Evolutionary conservation across 805 yeast species (phyloP).

Genomic region (Metschnikowia matae): DNA sequence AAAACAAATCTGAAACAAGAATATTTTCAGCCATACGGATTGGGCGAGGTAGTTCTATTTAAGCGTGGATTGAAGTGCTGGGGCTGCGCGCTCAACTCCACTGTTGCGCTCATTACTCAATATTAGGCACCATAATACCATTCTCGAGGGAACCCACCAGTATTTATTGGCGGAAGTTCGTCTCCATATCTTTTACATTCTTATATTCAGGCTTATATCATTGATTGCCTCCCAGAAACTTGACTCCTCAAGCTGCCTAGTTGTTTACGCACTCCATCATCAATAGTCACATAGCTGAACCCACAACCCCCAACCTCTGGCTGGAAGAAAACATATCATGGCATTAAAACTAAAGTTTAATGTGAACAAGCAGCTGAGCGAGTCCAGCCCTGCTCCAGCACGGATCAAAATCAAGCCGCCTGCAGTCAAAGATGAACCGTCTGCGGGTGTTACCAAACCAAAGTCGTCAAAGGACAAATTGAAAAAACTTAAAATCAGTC

Average conservation of each 20-base stretch:
- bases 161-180: neutral
- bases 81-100: neutral
- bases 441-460: slow-evolving; percentile 11
- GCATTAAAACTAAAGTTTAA: slow-evolving; percentile 20
- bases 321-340: slow-evolving; percentile 8
- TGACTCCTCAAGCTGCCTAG: neutral
- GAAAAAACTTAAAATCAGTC: slow-evolving; percentile 25
- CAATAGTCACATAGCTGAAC: neutral
- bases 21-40: no score
- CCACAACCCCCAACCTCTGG: neutral
- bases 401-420: slow-evolving; percentile 23
- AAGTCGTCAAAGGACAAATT: slow-evolving; percentile 17
- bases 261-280: neutral
- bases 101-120: neutral
- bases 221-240: neutral
- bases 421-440: slow-evolving; percentile 7
- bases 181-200: neutral
- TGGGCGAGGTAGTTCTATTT: neutral
- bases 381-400: slow-evolving; percentile 10
- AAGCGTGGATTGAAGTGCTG: neutral
- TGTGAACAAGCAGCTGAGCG: slow-evolving; percentile 12
- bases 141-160: neutral
- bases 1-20: no score
- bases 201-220: neutral
- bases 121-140: neutral